Conservation (phyloP, 805 yeast genomes). For the Clavispora phyllophila region DNA sequence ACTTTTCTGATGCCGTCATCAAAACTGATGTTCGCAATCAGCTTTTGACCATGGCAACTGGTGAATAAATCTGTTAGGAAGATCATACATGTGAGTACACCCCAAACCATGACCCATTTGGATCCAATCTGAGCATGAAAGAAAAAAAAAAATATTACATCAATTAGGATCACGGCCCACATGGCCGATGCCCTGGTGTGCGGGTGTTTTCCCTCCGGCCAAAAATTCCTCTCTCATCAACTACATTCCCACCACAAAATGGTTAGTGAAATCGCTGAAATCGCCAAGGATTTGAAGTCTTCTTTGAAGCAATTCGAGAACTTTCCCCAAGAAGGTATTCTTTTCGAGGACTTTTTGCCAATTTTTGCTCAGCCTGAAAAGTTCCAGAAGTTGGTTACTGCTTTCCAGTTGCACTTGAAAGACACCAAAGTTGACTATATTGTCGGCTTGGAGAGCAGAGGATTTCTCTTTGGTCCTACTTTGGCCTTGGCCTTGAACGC, state of each 20-base stretch:
- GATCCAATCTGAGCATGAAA: too few relatives aligned
- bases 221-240: neutral
- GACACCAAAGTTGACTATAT: constrained; percentile 73
- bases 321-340: constrained; percentile 88
- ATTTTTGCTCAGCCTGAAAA: constrained; percentile 78
- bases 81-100: too few relatives aligned
- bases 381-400: constrained; percentile 76
- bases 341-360: constrained; percentile 95
- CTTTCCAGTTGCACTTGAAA: constrained; percentile 71
- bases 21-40: too few relatives aligned
- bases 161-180: neutral
- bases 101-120: too few relatives aligned
- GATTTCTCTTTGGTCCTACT: constrained; percentile 94
- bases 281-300: constrained; percentile 35
- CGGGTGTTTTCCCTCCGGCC: neutral
- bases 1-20: too few relatives aligned
- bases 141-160: too few relatives aligned
- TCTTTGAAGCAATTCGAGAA: constrained; percentile 71
- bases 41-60: too few relatives aligned
- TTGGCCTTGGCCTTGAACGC: constrained; percentile 84
- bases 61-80: too few relatives aligned
- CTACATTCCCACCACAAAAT: constrained; percentile 1
- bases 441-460: constrained; percentile 95
- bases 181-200: neutral
- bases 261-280: constrained; percentile 22